Percentiles rank a stretch among this genome's conserved stretches.
Conservation (phyloP, 805 yeast genomes). For the Peterozyma toletana region DNA sequence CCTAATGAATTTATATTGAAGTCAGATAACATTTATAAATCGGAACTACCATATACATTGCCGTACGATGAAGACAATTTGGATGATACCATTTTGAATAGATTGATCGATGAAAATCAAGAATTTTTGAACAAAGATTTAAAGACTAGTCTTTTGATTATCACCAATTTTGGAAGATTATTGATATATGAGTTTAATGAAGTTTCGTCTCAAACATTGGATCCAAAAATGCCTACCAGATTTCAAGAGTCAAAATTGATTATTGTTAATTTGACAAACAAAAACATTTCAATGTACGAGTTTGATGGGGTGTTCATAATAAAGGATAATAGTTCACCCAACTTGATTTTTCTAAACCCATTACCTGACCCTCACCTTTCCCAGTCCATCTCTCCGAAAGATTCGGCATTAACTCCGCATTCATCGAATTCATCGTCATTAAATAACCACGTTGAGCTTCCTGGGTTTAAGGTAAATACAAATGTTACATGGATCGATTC, state of each 20-base stretch:
- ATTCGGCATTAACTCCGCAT: conserved; percentile 43
- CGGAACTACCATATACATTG: conserved; percentile 22
- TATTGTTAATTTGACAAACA: conserved; percentile 38
- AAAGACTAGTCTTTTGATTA: conserved; percentile 25
- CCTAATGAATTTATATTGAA: conserved; percentile 24
- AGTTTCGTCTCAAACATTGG: conserved; percentile 9
- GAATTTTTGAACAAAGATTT: conserved; percentile 20
- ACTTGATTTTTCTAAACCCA: conserved; percentile 6
- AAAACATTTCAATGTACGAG: conserved; percentile 67
- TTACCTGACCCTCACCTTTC: conserved; percentile 44
- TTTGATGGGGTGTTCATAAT: conserved; percentile 39
- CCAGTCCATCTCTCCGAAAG: conserved; percentile 42
- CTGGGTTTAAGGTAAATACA: conserved; percentile 34
- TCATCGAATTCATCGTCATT: conserved; percentile 5
- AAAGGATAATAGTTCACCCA: conserved; percentile 25
- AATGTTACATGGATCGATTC: conserved; percentile 64
- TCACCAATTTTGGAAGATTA: conserved; percentile 26
- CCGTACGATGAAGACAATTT: conserved; percentile 7
- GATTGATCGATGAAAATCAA: conserved; percentile 21
- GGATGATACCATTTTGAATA: conserved; percentile 22
- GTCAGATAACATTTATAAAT: conserved; percentile 22
- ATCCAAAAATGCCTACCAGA: neutral
- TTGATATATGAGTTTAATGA: conserved; percentile 23
- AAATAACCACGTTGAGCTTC: neutral
- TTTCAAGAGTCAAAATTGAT: conserved; percentile 12